Conservation (phyloP, 495 filamentous ascomycete genomes). For the Tuber borchii region DNA sequence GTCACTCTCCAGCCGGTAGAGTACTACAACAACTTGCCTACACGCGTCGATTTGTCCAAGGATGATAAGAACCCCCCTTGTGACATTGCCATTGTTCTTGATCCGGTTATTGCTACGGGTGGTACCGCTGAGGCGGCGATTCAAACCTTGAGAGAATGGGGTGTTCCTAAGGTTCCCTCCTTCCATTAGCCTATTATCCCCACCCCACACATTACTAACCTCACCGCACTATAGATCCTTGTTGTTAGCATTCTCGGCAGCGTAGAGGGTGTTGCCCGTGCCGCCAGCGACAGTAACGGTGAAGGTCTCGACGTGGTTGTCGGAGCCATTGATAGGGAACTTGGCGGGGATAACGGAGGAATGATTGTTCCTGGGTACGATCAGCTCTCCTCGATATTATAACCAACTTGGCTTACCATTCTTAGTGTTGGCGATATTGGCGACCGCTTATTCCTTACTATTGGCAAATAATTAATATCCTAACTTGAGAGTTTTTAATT, state of each 20-base stretch:
- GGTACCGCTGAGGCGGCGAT: conserved; percentile 86
- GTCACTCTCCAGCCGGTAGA: conserved; percentile 81
- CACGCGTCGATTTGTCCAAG: conserved; percentile 49
- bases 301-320: conserved; percentile 75
- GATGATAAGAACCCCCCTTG: conserved; percentile 45
- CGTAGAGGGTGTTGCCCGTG: conserved; percentile 57
- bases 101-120: conserved; percentile 90
- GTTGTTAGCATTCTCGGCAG: conserved; percentile 72
- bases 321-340: conserved; percentile 66
- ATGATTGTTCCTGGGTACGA: conserved; percentile 78
- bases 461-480: conserved; percentile 64
- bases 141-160: conserved; percentile 83
- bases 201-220: background rate
- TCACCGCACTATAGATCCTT: conserved; percentile 48
- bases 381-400: background rate
- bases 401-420: background rate
- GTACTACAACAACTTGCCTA: conserved; percentile 97
- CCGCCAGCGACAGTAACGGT: conserved; percentile 61
- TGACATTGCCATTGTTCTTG: conserved; percentile 72
- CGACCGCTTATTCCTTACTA: conserved; percentile 83
- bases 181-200: background rate
- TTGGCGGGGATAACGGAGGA: conserved; percentile 58
- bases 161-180: conserved; percentile 55
- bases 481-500: background rate
- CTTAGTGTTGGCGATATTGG: conserved; percentile 62